Evolutionary conservation across 495 filamentous ascomycete species (phyloP).

Genomic region (Aspergillus kassunensis): DNA sequence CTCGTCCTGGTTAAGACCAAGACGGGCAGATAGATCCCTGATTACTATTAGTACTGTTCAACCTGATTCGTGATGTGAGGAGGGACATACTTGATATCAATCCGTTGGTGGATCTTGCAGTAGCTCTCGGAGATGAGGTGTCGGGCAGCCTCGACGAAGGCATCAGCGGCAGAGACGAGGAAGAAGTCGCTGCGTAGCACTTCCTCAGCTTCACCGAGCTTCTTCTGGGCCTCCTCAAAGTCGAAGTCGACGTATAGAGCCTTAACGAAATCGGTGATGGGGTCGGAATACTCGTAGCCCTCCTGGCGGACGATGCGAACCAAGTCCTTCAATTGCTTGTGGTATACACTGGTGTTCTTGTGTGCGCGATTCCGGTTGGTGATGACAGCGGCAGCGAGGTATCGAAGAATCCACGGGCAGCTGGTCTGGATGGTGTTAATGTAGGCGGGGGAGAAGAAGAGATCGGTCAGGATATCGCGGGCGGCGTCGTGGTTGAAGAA

Average conservation of each 20-base stretch:
- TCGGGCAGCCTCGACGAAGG: slow-evolving; percentile 89
- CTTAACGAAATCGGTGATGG: slow-evolving; percentile 92
- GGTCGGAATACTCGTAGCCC: slow-evolving; percentile 94
- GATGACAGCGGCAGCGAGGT: slow-evolving; percentile 92
- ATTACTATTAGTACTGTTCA: slow-evolving; percentile 20
- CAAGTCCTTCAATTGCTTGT: slow-evolving; percentile 97
- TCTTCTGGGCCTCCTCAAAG: slow-evolving; percentile 95
- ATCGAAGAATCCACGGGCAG: slow-evolving; percentile 95
- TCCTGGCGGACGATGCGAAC: slow-evolving; percentile 94
- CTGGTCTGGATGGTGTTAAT: slow-evolving; percentile 99
- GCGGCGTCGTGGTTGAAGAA: slow-evolving; percentile 97
- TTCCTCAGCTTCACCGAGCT: slow-evolving; percentile 85
- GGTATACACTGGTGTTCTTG: slow-evolving; percentile 77
- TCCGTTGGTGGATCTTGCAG: slow-evolving; percentile 99
- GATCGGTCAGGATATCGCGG: slow-evolving; percentile 83
- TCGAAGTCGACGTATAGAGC: slow-evolving; percentile 97
- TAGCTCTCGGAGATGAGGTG: slow-evolving; percentile 97
- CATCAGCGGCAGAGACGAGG: slow-evolving; percentile 76
- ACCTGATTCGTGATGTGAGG: background rate
- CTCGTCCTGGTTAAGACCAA: slow-evolving; percentile 86
- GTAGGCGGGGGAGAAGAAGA: slow-evolving; percentile 92
- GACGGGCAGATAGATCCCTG: slow-evolving; percentile 80
- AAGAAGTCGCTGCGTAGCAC: slow-evolving; percentile 94
- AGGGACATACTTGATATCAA: slow-evolving; percentile 77
- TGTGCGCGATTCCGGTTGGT: slow-evolving; percentile 82